A percentile compares a stretch with the other conserved stretches of the same genome.
Conservation (phyloP, 768 basidiomycete genomes). For the Amanita inopinata region DNA sequence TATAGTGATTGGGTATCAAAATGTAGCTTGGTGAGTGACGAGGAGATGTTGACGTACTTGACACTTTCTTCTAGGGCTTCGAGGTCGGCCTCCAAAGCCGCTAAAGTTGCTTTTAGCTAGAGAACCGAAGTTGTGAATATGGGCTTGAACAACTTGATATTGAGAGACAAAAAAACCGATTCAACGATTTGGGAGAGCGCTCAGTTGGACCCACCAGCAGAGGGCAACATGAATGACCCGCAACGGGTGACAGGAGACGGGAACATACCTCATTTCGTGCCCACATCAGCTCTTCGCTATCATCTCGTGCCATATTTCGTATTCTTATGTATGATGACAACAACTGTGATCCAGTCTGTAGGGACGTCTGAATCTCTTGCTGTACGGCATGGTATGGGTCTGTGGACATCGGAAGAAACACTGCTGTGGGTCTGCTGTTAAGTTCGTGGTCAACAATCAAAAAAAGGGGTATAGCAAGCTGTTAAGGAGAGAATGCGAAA, state of each 20-base stretch:
- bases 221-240: not conserved
- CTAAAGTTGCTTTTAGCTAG: constrained; percentile 70
- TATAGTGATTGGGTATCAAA: constrained; percentile 7
- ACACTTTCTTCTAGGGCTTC: constrained; percentile 95
- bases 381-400: constrained; percentile 88
- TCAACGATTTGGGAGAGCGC: too few species aligned
- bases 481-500: too few species aligned
- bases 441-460: too few species aligned
- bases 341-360: constrained; percentile 63
- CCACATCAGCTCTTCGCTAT: constrained; percentile 75
- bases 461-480: too few species aligned
- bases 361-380: constrained; percentile 68
- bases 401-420: too few species aligned
- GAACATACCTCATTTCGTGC: constrained; percentile 57
- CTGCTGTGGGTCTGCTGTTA: too few species aligned
- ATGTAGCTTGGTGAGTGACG: not conserved
- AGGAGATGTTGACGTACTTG: constrained; percentile 36
- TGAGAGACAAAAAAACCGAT: too few species aligned
- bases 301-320: constrained; percentile 59
- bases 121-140: not conserved
- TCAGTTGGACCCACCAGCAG: not conserved
- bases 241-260: not conserved
- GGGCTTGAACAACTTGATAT: not conserved
- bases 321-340: constrained; percentile 73
- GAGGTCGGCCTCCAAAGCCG: constrained; percentile 74